Conservation (phyloP, 2,329 filamentous ascomycete genomes). For the Ophiostoma quercus region DNA sequence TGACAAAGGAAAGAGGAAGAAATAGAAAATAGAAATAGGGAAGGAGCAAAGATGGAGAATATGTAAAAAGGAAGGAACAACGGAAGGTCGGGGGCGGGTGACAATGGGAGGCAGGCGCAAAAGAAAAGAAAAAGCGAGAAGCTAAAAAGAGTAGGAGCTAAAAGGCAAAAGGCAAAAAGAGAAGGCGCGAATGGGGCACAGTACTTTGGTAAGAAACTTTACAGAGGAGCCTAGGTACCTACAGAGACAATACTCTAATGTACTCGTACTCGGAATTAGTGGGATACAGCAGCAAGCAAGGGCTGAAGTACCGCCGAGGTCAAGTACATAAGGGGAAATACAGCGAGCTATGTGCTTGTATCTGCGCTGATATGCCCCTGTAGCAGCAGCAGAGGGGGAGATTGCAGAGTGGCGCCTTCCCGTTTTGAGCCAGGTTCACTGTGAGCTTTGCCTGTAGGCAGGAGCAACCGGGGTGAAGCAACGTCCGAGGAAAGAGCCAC, state of each 20-base stretch:
- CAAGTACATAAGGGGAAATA: neutral
- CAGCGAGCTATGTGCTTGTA: neutral
- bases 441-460: neutral
- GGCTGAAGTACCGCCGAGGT: conserved; percentile 18
- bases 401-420: neutral
- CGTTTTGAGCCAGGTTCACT: neutral
- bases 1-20: conserved; percentile 12
- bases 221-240: neutral
- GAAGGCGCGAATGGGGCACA: conserved; percentile 13
- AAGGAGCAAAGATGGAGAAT: conserved; percentile 11
- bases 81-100: neutral
- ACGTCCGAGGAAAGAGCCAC: neutral
- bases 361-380: neutral
- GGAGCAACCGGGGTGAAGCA: neutral
- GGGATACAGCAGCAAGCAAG: conserved; percentile 15
- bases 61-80: conserved; percentile 16
- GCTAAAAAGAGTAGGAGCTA: neutral
- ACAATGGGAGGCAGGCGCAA: conserved; percentile 11
- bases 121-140: conserved; percentile 10
- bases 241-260: neutral
- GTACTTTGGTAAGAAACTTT: neutral
- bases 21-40: neutral
- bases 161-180: neutral
- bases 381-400: neutral
- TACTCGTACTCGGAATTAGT: conserved; percentile 18